Evolutionary conservation across 2,329 filamentous ascomycete genomes (phyloP).

Genomic region (Scytalidium sp.): DNA sequence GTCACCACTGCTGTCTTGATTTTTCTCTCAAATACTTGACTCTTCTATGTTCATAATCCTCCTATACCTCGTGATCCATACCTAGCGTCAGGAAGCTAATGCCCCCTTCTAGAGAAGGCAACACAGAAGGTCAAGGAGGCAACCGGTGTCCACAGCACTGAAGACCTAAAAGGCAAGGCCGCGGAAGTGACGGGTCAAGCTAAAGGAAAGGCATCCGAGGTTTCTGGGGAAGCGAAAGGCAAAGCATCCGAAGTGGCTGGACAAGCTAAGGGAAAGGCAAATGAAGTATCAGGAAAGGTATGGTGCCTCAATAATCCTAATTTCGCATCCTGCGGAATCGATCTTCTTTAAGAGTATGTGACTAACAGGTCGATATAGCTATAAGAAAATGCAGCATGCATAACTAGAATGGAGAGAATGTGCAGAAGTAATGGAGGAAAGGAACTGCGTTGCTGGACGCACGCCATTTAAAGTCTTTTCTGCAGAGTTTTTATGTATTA

Average conservation of each 20-base stretch:
- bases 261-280: constrained; percentile 37
- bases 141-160: constrained; percentile 18
- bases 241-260: constrained; percentile 39
- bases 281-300: constrained; percentile 25
- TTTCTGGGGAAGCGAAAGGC: constrained; percentile 35
- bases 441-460: no score
- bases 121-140: constrained; percentile 48
- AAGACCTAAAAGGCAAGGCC: constrained; percentile 32
- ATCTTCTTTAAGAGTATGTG: no score
- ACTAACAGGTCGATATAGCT: no score
- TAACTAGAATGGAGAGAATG: no score
- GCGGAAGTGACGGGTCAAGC: constrained; percentile 37
- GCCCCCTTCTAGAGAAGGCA: constrained; percentile 31
- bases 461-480: no score
- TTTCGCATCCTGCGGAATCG: no score
- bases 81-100: constrained; percentile 25
- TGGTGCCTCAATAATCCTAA: constrained; percentile 14
- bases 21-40: no score
- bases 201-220: constrained; percentile 36
- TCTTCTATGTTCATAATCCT: not conserved
- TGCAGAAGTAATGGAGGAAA: not conserved
- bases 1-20: not conserved
- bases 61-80: constrained; percentile 6
- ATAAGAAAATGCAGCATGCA: no score
- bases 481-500: no score